Evolutionary conservation across 371 early-diverging fungal genomes (phyloP).

Genomic region (Rhizopus sp.): DNA sequence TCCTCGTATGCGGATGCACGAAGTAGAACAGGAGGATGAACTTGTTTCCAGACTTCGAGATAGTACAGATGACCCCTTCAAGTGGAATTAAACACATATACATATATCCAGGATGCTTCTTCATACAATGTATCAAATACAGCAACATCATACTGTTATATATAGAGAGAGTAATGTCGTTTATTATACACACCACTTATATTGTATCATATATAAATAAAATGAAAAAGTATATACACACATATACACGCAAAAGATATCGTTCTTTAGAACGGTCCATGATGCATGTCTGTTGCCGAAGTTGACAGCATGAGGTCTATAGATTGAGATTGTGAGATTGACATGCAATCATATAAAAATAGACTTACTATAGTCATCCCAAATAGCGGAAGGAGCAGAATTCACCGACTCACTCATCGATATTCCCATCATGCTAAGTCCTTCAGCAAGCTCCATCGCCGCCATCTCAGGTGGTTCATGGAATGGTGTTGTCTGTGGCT

Average conservation of each 20-base stretch:
- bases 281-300: not conserved
- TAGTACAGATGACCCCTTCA: not conserved
- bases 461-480: not conserved
- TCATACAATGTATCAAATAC: too few relatives aligned
- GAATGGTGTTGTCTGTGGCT: not conserved
- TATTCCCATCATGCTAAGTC: conserved; percentile 9
- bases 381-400: not conserved
- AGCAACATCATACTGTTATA: too few relatives aligned
- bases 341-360: not conserved
- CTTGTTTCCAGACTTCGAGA: conserved; percentile 24
- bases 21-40: conserved; percentile 43
- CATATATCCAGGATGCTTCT: too few relatives aligned
- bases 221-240: not conserved
- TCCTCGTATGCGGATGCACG: conserved; percentile 34
- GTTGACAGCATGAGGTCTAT: conserved; percentile 1
- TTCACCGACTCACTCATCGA: not conserved
- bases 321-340: not conserved
- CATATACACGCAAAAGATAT: not conserved
- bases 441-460: not conserved
- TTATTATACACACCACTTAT: not conserved
- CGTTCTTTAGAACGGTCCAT: not conserved
- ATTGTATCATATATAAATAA: not conserved
- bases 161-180: not conserved
- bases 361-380: conserved; percentile 3
- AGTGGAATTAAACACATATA: not conserved